Evolutionary conservation across 1,284 basidiomycete species (phyloP), one percentile per base, ranked within the genome.

Genomic region (Anthracocystis walkeri): DNA sequence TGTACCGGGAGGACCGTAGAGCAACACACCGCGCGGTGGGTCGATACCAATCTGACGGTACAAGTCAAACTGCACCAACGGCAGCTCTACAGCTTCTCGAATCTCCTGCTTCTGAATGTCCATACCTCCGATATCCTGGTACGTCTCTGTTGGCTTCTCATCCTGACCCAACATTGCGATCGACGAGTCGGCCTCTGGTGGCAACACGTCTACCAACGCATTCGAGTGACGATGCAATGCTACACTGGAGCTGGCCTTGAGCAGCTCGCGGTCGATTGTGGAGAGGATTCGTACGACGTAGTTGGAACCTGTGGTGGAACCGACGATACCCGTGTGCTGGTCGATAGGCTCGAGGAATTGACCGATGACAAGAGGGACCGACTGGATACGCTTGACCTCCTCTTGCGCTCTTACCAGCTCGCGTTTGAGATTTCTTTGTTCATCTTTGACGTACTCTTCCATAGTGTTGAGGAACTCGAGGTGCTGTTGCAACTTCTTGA

Each of bases 31-130:
- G 45, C 94, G 90, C 50, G 95, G 97, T 25, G 97, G 97, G 87
- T 99, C 97, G 78, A 99, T 99, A 82, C 97, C 97, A 83, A 99
- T 99, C 88, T 99, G 98, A 88, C 93, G 93, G 89, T 99, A 99
- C 45, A 99, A 87, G 85, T 99, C 96, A 86, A 97, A 97, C 87
- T 99, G 93, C 14, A 81, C 69, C 44, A 99, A 88, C n/a, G 97
- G 97, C 35, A 99, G 88, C 87, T 99, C 97, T 44, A 99, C 97
- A 2, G 97, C 97, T 87, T 99, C 97, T 71, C 96, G 89, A 77
- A 99, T 99, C 87, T 99, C 97, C 87, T 99, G 97, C 88, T 99
- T 99, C 88, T 99, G 97, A 25, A 91, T 87, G 86, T 99, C 97
- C 91, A 99, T 92, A 57, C 97, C 97, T 83, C 97, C 97, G 64